Conservation (phyloP, 768 basidiomycete species). For the Mycena kentingensis region DNA sequence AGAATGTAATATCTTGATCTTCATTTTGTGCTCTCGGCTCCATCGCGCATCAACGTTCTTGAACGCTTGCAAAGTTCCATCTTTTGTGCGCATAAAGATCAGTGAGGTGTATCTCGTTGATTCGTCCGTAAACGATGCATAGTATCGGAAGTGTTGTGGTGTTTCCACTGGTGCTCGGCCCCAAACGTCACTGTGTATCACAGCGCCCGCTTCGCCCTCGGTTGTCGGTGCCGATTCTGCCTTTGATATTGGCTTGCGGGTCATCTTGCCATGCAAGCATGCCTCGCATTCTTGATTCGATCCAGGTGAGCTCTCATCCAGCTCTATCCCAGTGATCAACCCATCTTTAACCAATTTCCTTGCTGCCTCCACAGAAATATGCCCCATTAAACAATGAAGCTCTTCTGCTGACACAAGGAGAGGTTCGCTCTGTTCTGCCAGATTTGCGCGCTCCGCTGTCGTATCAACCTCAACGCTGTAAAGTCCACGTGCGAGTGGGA, state of each 20-base stretch:
- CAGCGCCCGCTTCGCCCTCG: conserved; percentile 28
- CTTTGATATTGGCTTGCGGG: conserved; percentile 29
- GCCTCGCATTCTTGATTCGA: conserved; percentile 27
- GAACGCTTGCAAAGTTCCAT: conserved; percentile 28
- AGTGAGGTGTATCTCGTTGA: conserved; percentile 26
- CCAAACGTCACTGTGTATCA: conserved; percentile 40
- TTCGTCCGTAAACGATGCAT: conserved; percentile 38
- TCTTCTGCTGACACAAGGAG: conserved; percentile 23
- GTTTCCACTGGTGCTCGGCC: conserved; percentile 32
- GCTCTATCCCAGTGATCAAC: conserved; percentile 29
- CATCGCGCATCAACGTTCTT: conserved; percentile 26
- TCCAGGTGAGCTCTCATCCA: conserved; percentile 22
- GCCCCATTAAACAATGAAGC: conserved; percentile 32
- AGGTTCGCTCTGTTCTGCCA: conserved; percentile 1
- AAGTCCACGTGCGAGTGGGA: conserved; percentile 8
- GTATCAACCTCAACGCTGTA: conserved; percentile 1
- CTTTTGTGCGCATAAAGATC: conserved; percentile 31
- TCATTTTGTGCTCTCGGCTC: conserved; percentile 24
- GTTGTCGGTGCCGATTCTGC: conserved; percentile 23
- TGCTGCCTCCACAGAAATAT: conserved; percentile 22
- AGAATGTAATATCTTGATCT: conserved; percentile 32
- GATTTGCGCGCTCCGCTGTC: not conserved
- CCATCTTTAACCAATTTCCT: conserved; percentile 24
- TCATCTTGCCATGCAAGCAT: conserved; percentile 34
- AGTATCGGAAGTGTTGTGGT: conserved; percentile 28